Percentiles rank a stretch among this genome's conserved stretches.
Conservation (phyloP, 306 rosid species). For the Canavalia gladiata region DNA sequence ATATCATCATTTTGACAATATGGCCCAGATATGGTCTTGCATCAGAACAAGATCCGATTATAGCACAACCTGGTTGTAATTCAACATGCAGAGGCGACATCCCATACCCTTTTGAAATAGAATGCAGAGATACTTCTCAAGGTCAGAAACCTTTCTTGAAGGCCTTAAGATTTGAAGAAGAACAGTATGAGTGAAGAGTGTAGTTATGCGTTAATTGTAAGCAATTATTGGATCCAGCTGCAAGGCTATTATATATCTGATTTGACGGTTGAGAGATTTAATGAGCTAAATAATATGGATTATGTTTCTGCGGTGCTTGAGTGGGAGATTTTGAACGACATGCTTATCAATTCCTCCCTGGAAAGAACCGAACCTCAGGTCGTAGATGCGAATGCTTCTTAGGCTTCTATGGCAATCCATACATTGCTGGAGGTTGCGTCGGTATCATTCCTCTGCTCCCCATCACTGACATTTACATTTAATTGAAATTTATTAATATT, state of each 20-base stretch:
- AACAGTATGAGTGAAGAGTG: neutral
- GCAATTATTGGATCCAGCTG: neutral
- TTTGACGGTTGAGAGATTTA: neutral
- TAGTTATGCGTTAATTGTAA: conserved; percentile 25
- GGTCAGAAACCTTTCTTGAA: neutral
- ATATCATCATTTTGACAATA: neutral
- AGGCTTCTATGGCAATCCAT: neutral
- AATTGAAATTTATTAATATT: too few species aligned
- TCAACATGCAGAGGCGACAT: conserved; percentile 42
- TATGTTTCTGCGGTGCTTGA: conserved; percentile 39
- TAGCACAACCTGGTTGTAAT: conserved; percentile 44
- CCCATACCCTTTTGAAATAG: conserved; percentile 59
- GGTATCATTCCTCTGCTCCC: neutral
- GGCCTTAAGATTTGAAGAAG: too few species aligned
- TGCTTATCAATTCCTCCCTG: neutral
- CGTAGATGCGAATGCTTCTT: neutral
- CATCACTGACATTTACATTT: too few species aligned
- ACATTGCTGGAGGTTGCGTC: conserved; percentile 11
- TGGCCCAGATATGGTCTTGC: neutral
- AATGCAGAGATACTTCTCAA: conserved; percentile 27
- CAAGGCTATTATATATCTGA: too few species aligned
- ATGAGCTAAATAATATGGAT: neutral
- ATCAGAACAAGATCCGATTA: neutral
- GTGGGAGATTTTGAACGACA: conserved; percentile 31
- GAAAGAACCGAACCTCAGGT: neutral